These are phyloP conservation scores for Lasiosphaeria ovina DNA, from an alignment of 495 filamentous ascomycete species.

Conservation along the genomic window DNA sequence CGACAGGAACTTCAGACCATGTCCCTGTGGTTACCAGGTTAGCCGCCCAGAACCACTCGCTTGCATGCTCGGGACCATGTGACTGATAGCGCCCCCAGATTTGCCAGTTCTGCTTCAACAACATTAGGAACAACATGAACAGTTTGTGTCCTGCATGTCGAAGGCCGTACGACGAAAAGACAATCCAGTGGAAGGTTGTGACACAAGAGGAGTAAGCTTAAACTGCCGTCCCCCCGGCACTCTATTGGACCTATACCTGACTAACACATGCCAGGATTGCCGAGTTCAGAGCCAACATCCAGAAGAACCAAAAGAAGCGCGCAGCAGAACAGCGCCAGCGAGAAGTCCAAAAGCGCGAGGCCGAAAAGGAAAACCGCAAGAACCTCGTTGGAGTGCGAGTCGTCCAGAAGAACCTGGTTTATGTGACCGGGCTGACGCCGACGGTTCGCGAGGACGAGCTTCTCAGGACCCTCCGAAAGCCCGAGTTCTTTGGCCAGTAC, in stretches of 20 bases:
- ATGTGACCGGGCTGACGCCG: constrained; percentile 91
- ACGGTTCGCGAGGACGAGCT: constrained; percentile 88
- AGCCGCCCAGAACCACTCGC: constrained; percentile 4
- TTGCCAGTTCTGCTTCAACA: constrained; percentile 99
- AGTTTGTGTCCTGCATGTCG: constrained; percentile 95
- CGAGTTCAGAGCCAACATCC: constrained; percentile 79
- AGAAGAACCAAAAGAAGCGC: constrained; percentile 86
- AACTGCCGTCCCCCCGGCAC: constrained; percentile 2
- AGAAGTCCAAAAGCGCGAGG: constrained; percentile 92
- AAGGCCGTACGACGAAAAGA: constrained; percentile 90
- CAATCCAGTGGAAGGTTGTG: constrained; percentile 91
- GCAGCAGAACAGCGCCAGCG: constrained; percentile 82
- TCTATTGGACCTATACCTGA: background rate
- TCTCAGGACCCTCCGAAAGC: constrained; percentile 78
- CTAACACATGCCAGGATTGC: constrained; percentile 45
- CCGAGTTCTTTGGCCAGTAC: constrained; percentile 96
- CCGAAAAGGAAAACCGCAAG: constrained; percentile 90
- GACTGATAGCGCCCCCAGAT: constrained; percentile 58
- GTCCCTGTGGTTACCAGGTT: constrained; percentile 98
- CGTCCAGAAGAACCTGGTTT: constrained; percentile 97
- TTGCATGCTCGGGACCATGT: constrained; percentile 12
- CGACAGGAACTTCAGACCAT: constrained; percentile 95
- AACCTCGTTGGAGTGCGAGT: constrained; percentile 93
- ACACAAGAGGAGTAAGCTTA: constrained; percentile 80
- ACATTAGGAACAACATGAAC: constrained; percentile 94